Percentiles rank a stretch among this genome's conserved stretches.
Conservation (phyloP, 441 rosid species). For the Pelargonium myrrhifolium region DNA sequence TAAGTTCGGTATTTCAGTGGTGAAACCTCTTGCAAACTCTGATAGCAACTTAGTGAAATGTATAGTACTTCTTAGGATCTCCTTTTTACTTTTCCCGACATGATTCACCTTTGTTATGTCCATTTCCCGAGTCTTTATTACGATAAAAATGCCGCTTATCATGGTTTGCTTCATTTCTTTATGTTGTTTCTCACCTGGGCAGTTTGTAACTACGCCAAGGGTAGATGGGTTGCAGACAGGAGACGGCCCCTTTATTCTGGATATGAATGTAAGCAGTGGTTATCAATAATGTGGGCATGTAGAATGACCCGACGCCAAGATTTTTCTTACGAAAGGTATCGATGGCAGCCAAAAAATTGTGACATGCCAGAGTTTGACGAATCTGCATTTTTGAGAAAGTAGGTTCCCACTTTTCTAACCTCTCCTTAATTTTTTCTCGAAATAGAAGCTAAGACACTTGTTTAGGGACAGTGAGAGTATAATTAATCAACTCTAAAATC, state of each 20-base stretch:
- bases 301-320: conserved; percentile 62
- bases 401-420: background rate
- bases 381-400: conserved; percentile 62
- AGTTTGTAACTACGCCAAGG: conserved; percentile 80
- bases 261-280: conserved; percentile 67
- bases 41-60: background rate
- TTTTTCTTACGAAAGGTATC: conserved; percentile 61
- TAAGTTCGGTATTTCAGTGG: no score
- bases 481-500: no score
- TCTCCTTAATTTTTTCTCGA: no score
- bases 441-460: no score
- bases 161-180: background rate
- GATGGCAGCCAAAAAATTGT: conserved; percentile 75
- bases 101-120: background rate
- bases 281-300: conserved; percentile 90
- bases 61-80: background rate
- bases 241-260: conserved; percentile 69
- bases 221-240: conserved; percentile 64
- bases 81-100: conserved; percentile 1
- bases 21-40: background rate
- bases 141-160: background rate
- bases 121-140: background rate
- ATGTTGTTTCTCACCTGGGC: conserved; percentile 18
- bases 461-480: no score
- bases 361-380: conserved; percentile 53